Evolutionary conservation across 108 stramenopile species (phyloP), one percentile per base, ranked within the genome.

Genomic region (Nitzschia inconspicua): DNA sequence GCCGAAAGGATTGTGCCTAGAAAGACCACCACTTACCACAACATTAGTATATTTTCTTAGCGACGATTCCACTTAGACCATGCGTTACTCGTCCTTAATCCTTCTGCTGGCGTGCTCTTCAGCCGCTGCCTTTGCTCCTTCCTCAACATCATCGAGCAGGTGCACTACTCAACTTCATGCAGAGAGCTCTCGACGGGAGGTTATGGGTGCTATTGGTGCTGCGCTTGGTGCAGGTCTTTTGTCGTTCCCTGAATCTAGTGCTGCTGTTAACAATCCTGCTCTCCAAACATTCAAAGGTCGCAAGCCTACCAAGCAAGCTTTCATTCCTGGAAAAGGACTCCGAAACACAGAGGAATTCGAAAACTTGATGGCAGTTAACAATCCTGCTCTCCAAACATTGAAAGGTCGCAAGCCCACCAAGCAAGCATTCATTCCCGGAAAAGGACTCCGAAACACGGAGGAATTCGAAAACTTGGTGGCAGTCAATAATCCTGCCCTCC

Each of bases 281-380:
- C 37, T 77, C 6, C 31, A 62, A 37, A 70, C 68, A 23, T 74
- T 70, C 44, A 79, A 74, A 65, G 73, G 58, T 19, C 36, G 66
- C 18, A 68, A 65, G 28, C 19, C 22, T 3, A 44, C 53, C 24
- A 70, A 75, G 23, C 66, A 66, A 16, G 24, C 63, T 16, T 79
- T 75, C 51, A 60, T 62, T 14, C 78, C 78, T 6, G 78, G 78
- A 31, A 80, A 80, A 31, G 78, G 78, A 56, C n/a, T 80, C 20
- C 74, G 71, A 18, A 28, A 53, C 24, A 53, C 51, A 19, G 66
- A 72, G 27, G 46, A 51, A 13, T 80, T 70, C 50, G 67, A 75
- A 7, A 14, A 30, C 5, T 34, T 62, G 0, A 62, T 62, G 48
- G 60, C 14, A 18, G 49, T 32, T n/a, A 40, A 37, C 24, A 81